A percentile compares a stretch with the other conserved stretches of the same genome.
Evolutionary conservation across 345 rosid genomes (phyloP).

Genomic region (Hevea brasiliensis): DNA sequence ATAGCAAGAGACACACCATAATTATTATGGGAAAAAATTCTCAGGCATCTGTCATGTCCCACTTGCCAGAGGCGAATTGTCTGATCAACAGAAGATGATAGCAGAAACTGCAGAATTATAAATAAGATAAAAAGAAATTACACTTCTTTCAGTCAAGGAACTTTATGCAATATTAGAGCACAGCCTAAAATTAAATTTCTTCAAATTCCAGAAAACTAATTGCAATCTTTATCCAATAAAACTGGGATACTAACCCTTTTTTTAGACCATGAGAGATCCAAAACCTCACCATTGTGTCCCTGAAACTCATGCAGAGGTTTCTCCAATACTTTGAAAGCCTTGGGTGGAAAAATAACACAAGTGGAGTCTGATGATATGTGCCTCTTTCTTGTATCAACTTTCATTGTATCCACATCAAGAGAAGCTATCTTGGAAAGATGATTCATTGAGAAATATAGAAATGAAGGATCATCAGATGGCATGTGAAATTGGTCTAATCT

Average conservation of each 20-base stretch:
- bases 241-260: conserved; percentile 53
- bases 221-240: conserved; percentile 1
- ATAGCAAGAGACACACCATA: conserved; percentile 20
- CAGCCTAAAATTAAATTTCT: background rate
- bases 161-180: background rate
- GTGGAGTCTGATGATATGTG: conserved; percentile 50
- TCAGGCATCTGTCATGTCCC: conserved; percentile 27
- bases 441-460: conserved; percentile 53
- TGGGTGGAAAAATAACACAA: conserved; percentile 66
- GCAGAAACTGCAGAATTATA: conserved; percentile 24
- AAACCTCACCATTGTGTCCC: conserved; percentile 64
- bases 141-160: background rate
- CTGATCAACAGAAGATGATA: conserved; percentile 32
- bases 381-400: conserved; percentile 41
- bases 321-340: conserved; percentile 55
- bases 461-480: conserved; percentile 46
- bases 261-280: conserved; percentile 83
- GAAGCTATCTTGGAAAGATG: conserved; percentile 49
- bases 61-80: conserved; percentile 38
- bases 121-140: conserved; percentile 6
- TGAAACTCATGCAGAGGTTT: conserved; percentile 66
- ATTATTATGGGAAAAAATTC: conserved; percentile 32
- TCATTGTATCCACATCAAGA: conserved; percentile 40
- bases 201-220: background rate
- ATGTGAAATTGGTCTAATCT: conserved; percentile 45